These are phyloP conservation scores for Paracoccidioides lutzii DNA, from an alignment of 2,329 filamentous ascomycete species.

Conservation along the genomic window DNA sequence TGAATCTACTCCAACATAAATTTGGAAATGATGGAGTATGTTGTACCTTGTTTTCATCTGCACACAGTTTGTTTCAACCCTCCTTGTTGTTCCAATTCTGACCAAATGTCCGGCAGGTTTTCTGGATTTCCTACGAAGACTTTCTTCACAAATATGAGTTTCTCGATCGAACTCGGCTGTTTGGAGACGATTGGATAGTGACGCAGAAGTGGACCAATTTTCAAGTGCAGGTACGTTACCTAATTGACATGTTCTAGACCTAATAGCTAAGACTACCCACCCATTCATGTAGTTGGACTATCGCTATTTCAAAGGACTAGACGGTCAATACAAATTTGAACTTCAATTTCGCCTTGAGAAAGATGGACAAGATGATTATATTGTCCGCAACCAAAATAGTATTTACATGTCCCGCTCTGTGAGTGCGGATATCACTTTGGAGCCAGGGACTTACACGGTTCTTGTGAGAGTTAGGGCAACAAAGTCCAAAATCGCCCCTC, in stretches of 20 bases:
- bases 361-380: slow-evolving; percentile 47
- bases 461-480: slow-evolving; percentile 61
- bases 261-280: slow-evolving; percentile 9
- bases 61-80: no score
- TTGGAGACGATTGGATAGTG: slow-evolving; percentile 47
- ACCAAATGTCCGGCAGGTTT: slow-evolving; percentile 25
- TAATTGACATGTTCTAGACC: background rate
- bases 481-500: slow-evolving; percentile 38
- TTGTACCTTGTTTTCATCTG: background rate
- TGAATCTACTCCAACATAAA: slow-evolving; percentile 56
- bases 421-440: slow-evolving; percentile 62
- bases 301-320: slow-evolving; percentile 46
- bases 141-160: slow-evolving; percentile 46
- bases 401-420: slow-evolving; percentile 59
- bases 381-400: slow-evolving; percentile 43
- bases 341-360: slow-evolving; percentile 48
- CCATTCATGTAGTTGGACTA: slow-evolving; percentile 36
- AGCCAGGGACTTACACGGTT: slow-evolving; percentile 62
- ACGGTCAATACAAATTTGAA: slow-evolving; percentile 44
- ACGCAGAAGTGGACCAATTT: slow-evolving; percentile 50
- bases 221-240: slow-evolving; percentile 37
- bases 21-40: slow-evolving; percentile 61
- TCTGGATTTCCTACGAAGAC: slow-evolving; percentile 50
- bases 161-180: slow-evolving; percentile 48
- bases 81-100: background rate